Percentiles rank a stretch among this genome's conserved stretches.
phyloP scores from a whole-genome alignment of 768 basidiomycete species.

The Lactarius sanguifluus region DNA sequence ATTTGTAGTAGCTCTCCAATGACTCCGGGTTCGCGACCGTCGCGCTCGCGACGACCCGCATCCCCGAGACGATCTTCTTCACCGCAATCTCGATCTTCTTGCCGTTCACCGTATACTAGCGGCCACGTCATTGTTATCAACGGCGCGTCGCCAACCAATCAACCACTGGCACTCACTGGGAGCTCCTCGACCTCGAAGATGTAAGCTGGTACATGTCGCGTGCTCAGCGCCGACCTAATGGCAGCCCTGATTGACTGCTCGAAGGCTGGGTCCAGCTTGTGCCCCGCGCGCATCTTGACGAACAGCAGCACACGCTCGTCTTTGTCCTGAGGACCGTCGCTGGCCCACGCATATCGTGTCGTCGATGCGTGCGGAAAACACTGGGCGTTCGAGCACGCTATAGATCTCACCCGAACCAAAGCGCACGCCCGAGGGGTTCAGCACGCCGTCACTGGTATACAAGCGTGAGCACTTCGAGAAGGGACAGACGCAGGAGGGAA shows the following conservation, averaged over 20 bases:
- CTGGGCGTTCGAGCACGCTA: conserved; percentile 52
- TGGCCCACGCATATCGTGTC: conserved; percentile 72
- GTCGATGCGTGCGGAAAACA: conserved; percentile 52
- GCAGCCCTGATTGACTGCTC: conserved; percentile 51
- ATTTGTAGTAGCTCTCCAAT: conserved; percentile 63
- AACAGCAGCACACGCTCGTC: conserved; percentile 80
- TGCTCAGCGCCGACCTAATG: conserved; percentile 60
- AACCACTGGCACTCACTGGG: conserved; percentile 49
- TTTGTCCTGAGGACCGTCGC: conserved; percentile 53
- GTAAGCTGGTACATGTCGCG: conserved; percentile 72
- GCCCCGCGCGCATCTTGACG: conserved; percentile 59
- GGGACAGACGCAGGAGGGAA: conserved; percentile 9
- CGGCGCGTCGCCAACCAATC: not conserved
- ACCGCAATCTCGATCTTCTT: conserved; percentile 82
- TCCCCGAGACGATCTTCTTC: conserved; percentile 74
- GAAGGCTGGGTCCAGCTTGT: conserved; percentile 45
- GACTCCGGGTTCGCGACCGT: conserved; percentile 75
- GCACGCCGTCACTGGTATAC: conserved; percentile 56
- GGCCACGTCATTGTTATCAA: not conserved
- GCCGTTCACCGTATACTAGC: conserved; percentile 70
- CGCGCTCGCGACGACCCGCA: conserved; percentile 62
- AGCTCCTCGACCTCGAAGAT: conserved; percentile 66
- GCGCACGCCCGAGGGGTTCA: conserved; percentile 78
- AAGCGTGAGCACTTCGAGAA: conserved; percentile 19
- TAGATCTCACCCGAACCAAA: conserved; percentile 88